A percentile compares a stretch with the other conserved stretches of the same genome.
phyloP scores from a whole-genome alignment of 345 rosid species.

The Dovyalis caffra region DNA sequence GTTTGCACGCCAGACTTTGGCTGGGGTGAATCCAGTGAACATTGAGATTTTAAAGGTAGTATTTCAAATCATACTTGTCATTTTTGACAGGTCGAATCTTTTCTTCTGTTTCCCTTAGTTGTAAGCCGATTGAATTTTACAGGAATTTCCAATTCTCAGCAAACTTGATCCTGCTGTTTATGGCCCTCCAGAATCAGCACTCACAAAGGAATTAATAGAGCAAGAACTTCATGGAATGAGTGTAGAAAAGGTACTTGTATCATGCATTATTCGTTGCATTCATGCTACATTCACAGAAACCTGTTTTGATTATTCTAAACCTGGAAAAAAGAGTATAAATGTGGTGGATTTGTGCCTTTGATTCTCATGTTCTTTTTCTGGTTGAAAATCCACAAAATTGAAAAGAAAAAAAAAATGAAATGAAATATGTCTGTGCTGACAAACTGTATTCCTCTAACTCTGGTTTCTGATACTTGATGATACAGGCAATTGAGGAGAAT shows the following conservation, averaged over 20 bases:
- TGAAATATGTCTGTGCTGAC: background rate
- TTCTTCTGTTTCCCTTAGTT: conserved; percentile 6
- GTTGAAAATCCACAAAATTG: background rate
- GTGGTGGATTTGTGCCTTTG: background rate
- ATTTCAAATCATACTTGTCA: background rate
- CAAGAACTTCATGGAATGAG: conserved; percentile 67
- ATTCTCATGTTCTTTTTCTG: conserved; percentile 1
- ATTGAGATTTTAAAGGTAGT: conserved; percentile 69
- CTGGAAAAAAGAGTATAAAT: background rate
- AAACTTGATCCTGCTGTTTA: conserved; percentile 69
- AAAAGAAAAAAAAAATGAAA: background rate
- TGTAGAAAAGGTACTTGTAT: conserved; percentile 53
- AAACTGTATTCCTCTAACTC: background rate
- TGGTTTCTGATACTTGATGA: conserved; percentile 14
- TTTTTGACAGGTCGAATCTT: background rate
- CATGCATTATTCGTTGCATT: background rate
- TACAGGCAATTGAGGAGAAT: conserved; percentile 80
- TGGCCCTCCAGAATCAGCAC: conserved; percentile 83
- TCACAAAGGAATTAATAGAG: conserved; percentile 72
- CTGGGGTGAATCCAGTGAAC: conserved; percentile 90
- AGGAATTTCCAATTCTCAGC: conserved; percentile 92
- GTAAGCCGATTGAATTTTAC: conserved; percentile 12
- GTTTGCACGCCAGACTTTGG: conserved; percentile 87
- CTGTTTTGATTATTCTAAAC: background rate
- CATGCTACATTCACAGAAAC: background rate